Base-by-base conservation (phyloP, 495 filamentous ascomycete genomes). In the Clohesyomyces aquaticus region DNA sequence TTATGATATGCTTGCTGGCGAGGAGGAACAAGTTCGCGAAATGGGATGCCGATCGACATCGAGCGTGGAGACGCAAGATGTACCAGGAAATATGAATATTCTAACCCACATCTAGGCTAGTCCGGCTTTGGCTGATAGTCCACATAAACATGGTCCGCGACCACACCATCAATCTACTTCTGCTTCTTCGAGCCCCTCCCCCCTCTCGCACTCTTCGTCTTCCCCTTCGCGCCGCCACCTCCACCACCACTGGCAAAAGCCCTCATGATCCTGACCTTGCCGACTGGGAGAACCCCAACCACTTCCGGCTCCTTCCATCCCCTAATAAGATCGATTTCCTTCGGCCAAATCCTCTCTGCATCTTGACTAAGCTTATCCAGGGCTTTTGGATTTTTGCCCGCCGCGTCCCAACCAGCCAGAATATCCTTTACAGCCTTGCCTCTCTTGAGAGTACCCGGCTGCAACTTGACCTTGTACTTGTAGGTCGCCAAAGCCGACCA, bases 391-490 rank as follows among this genome's bases (percentile, higher is more conserved):
- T 81, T 74, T 23, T 67, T 70, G 0, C 81, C 77, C 60, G 87
- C 81, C 11, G 72, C 71, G 8, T 82, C 74, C 92, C 94, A 97
- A 49, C 81, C 81, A 38, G 83, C 82, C 18, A 96, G 71, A 42
- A 97, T 89, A 75, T 96, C 92, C 76, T 89, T 89, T 23, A 96
- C 85, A 16, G 93, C 94, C 74, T 96, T 98, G 1, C 93, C 93
- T 77, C 96, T 95, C 82, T 98, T 98, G 68, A 86, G 82, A 1
- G 84, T 69, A 1, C 94, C 94, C 0, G 94, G 94, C 77, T 98
- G 94, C 65, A 98, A 67, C 79, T 98, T 98, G 19, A 84, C 89
- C 71, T 91, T 89, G 77, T 96, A 97, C 76, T 95, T 96, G 68
- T 87, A 89, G 50, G 81, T 83, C 0, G 76, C 78, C 63, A 98